A percentile compares a stretch with the other conserved stretches of the same genome.
Evolutionary conservation across 2,329 filamentous ascomycete genomes (phyloP).

Genomic region (Aureobasidium sp.): DNA sequence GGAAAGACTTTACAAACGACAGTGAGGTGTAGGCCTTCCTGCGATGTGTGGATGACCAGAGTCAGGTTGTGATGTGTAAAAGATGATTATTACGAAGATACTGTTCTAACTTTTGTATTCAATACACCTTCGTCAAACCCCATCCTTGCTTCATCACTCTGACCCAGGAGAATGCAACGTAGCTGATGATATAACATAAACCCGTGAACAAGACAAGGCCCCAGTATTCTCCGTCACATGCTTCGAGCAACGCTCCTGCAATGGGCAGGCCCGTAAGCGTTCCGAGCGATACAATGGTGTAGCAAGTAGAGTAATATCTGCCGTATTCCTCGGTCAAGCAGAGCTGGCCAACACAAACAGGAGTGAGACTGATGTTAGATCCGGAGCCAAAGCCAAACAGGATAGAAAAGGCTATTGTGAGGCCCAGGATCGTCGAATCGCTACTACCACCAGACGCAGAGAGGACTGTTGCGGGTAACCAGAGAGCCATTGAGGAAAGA

Average conservation of each 20-base stretch:
- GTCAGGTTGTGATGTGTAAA: no score
- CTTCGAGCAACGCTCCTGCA: conserved; percentile 33
- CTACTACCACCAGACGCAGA: conserved; percentile 14
- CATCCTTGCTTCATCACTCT: conserved; percentile 36
- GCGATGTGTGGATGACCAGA: no score
- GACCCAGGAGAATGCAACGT: conserved; percentile 31
- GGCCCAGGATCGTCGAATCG: conserved; percentile 37
- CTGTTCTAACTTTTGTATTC: not conserved
- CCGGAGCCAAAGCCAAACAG: conserved; percentile 78
- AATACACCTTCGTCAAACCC: conserved; percentile 21
- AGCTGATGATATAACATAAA: conserved; percentile 33
- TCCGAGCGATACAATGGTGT: conserved; percentile 71
- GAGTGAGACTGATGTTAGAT: conserved; percentile 70
- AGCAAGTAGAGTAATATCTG: conserved; percentile 71
- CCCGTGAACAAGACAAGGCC: conserved; percentile 38
- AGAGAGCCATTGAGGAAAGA: conserved; percentile 61
- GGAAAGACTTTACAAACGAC: no score
- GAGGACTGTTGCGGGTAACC: conserved; percentile 56
- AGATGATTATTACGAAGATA: no score
- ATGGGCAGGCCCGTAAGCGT: conserved; percentile 41
- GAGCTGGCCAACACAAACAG: conserved; percentile 74
- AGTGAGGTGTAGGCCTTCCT: no score
- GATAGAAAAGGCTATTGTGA: conserved; percentile 64
- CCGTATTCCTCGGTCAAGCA: conserved; percentile 78
- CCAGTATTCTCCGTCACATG: conserved; percentile 35